Conservation (phyloP, 164 flowering plant species). For the Buxus sempervirens region DNA sequence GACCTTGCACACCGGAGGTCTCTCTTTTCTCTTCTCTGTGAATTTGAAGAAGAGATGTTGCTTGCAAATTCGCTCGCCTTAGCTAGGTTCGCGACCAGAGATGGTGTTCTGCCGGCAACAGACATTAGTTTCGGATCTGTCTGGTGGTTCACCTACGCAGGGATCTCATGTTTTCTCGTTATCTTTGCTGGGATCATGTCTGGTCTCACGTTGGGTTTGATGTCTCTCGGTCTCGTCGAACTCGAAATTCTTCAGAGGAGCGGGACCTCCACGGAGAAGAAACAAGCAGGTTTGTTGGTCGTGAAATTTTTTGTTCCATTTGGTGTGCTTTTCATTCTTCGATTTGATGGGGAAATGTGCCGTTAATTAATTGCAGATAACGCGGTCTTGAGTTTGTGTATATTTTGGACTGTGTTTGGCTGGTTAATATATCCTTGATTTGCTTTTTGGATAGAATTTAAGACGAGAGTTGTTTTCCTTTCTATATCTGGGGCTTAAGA, state of each 20-base stretch:
- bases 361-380: background rate
- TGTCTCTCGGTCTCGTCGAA: slow-evolving; percentile 50
- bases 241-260: slow-evolving; percentile 45
- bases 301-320: background rate
- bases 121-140: slow-evolving; percentile 27
- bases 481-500: background rate
- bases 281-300: slow-evolving; percentile 37
- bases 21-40: background rate
- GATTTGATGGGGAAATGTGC: background rate
- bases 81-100: slow-evolving; percentile 26
- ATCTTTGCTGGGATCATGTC: slow-evolving; percentile 53
- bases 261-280: slow-evolving; percentile 42
- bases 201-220: slow-evolving; percentile 39
- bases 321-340: background rate
- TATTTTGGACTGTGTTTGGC: background rate
- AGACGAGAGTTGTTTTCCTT: background rate
- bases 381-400: background rate
- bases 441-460: background rate
- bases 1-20: too few relatives aligned
- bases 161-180: slow-evolving; percentile 36
- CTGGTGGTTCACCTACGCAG: slow-evolving; percentile 35
- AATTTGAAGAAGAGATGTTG: slow-evolving; percentile 3
- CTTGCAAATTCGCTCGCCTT: slow-evolving; percentile 8
- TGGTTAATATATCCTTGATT: background rate
- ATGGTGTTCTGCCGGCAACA: slow-evolving; percentile 4